Base-by-base conservation (phyloP, 192 early-diverging fungal genomes). In the Haplosporangium gracile region DNA sequence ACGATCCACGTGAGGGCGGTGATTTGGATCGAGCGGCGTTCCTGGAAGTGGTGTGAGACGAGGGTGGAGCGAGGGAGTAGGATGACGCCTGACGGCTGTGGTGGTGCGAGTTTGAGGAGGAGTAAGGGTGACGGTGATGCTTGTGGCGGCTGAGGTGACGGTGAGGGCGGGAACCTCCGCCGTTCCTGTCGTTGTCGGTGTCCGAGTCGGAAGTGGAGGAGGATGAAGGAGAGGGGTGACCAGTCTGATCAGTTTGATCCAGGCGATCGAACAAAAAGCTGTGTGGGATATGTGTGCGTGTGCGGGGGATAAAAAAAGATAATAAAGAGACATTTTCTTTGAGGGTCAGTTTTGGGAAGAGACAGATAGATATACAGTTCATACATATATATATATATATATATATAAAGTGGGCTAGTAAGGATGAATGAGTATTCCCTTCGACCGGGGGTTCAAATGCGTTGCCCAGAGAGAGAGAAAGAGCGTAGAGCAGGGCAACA, bases 211-310 rank as follows among this genome's bases (percentile, higher is more conserved):
- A 72, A 5, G 81, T 77, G 49, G 81, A 77, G 2, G 80, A 75
- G 24, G 80, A 75, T 5, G 80, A 75, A 16, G 74, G 24, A 0
- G 80, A 75, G 4, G 73, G 80, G 55, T 75, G 60, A 65, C 68
- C 45, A 10, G 47, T 49, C 26, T 80, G 73, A 24, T 79, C 83
- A 1, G 77, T 71, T 36, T 83, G 78, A 42, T 88, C 87, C 69
- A 88, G 51, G 69, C 81, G 38, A 34, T 88, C 87, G 47, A 88
- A 88, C 7, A 88, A 79, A 53, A 88, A 88, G 70, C 87, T 88
- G 29, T 42, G 2, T 60, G 57, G 22, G 32, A 68, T n/a, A 49
- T 6, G 32, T 45, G 43, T 13, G 43, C 4, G 47, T 16, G 42
- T 11, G 42, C 18, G 60, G 43, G 11, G 22, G 38, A 20, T 26